These are phyloP conservation scores for Penicillium bovifimosum DNA, from an alignment of 495 filamentous ascomycete species.

Conservation along the genomic window DNA sequence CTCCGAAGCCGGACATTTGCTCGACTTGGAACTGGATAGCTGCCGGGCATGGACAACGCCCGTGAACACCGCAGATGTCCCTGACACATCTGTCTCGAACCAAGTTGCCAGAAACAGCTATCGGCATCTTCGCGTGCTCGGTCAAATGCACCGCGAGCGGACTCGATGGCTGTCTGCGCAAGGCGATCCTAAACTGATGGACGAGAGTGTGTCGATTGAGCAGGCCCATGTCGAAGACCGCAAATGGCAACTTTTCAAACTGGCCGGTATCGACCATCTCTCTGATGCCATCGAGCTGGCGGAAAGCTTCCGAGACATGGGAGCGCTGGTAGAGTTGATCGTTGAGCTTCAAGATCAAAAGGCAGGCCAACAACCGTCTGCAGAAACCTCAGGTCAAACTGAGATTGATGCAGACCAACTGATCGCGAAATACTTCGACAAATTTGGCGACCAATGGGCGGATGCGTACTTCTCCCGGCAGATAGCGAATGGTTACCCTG, in stretches of 20 bases:
- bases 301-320: slow-evolving; percentile 65
- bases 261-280: slow-evolving; percentile 64
- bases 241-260: slow-evolving; percentile 51
- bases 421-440: slow-evolving; percentile 60
- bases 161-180: slow-evolving; percentile 54
- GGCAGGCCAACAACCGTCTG: slow-evolving; percentile 13
- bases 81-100: slow-evolving; percentile 31
- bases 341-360: slow-evolving; percentile 44
- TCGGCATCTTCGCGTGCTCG: slow-evolving; percentile 51
- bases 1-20: slow-evolving; percentile 45
- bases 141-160: slow-evolving; percentile 57
- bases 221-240: slow-evolving; percentile 49
- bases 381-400: slow-evolving; percentile 12
- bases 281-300: slow-evolving; percentile 66
- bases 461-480: slow-evolving; percentile 72
- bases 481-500: slow-evolving; percentile 58
- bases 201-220: slow-evolving; percentile 43
- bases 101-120: slow-evolving; percentile 50
- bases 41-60: slow-evolving; percentile 39
- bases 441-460: slow-evolving; percentile 72
- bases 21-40: slow-evolving; percentile 42
- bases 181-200: slow-evolving; percentile 38
- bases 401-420: slow-evolving; percentile 36
- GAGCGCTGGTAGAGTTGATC: slow-evolving; percentile 60
- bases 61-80: slow-evolving; percentile 23